Evolutionary conservation across 2,329 filamentous ascomycete genomes (phyloP).

Genomic region (Colletotrichum musicola): DNA sequence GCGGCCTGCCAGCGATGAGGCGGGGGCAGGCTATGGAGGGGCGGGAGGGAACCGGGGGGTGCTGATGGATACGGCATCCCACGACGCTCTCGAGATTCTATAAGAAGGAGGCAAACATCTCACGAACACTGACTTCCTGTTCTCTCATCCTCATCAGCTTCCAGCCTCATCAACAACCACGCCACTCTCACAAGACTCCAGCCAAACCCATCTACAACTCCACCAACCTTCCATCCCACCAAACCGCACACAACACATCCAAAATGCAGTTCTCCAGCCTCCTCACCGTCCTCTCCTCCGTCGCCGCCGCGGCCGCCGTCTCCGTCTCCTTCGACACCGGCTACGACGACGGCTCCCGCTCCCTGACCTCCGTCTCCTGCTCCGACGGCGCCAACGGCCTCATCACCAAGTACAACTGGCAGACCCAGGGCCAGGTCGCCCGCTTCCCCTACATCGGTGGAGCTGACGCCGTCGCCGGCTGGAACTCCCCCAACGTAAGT

Average conservation of each 20-base stretch:
- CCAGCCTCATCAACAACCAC: conserved; percentile 30
- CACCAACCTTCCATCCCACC: background rate
- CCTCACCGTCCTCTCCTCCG: conserved; percentile 54
- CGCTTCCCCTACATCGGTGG: conserved; percentile 69
- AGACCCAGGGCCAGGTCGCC: conserved; percentile 63
- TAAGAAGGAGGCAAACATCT: conserved; percentile 16
- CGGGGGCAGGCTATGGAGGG: background rate
- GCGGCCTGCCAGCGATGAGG: background rate
- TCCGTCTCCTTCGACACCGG: conserved; percentile 77
- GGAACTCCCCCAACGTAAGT: conserved; percentile 63
- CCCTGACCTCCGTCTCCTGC: conserved; percentile 72
- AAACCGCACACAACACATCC: conserved; percentile 52
- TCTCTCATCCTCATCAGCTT: conserved; percentile 27
- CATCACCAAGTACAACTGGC: conserved; percentile 71
- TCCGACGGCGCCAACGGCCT: conserved; percentile 77
- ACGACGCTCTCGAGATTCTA: conserved; percentile 8
- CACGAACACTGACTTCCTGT: background rate
- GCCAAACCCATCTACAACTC: background rate
- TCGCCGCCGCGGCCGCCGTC: conserved; percentile 52
- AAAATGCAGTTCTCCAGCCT: conserved; percentile 60
- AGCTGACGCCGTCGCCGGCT: conserved; percentile 62
- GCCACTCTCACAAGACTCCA: background rate
- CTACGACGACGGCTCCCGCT: conserved; percentile 73
- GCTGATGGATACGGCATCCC: conserved; percentile 7
- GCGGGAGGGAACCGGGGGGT: no score